Percentiles rank a stretch among this genome's conserved stretches.
These are phyloP conservation scores for Zygnema cylindricum DNA, from an alignment of 139 green algal species.

Conservation along the genomic window DNA sequence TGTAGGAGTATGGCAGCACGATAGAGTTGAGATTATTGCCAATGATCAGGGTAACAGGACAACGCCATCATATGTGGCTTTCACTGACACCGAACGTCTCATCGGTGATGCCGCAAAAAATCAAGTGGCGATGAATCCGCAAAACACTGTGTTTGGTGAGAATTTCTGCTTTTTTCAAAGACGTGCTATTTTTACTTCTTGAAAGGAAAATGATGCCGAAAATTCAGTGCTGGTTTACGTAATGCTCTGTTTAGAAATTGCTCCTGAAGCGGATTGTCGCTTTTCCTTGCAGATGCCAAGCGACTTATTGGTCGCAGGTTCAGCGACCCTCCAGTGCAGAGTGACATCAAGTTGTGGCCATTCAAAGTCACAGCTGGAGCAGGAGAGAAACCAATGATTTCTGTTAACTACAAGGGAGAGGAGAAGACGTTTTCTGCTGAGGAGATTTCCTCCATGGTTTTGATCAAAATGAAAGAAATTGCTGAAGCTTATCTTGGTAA, in stretches of 20 bases:
- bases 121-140: constrained; percentile 92
- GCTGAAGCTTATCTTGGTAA: constrained; percentile 79
- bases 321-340: constrained; percentile 82
- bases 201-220: too few relatives aligned
- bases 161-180: too few relatives aligned
- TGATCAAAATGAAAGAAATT: constrained; percentile 97
- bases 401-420: constrained; percentile 93
- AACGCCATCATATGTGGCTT: constrained; percentile 94
- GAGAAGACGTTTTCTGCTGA: constrained; percentile 88
- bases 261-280: too few relatives aligned
- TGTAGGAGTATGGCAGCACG: constrained; percentile 71
- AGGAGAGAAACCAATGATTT: constrained; percentile 89
- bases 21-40: constrained; percentile 77
- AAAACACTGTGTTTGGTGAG: constrained; percentile 94
- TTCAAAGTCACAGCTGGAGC: constrained; percentile 76
- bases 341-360: constrained; percentile 91
- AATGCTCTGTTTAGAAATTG: too few relatives aligned
- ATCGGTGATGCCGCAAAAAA: constrained; percentile 92
- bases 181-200: too few relatives aligned
- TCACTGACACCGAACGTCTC: constrained; percentile 96
- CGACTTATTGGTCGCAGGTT: constrained; percentile 93
- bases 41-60: constrained; percentile 86
- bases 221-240: too few relatives aligned
- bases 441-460: constrained; percentile 96
- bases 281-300: constrained; percentile 83